Conservation (phyloP, 441 rosid genomes). For the Bruguiera hainesii region DNA sequence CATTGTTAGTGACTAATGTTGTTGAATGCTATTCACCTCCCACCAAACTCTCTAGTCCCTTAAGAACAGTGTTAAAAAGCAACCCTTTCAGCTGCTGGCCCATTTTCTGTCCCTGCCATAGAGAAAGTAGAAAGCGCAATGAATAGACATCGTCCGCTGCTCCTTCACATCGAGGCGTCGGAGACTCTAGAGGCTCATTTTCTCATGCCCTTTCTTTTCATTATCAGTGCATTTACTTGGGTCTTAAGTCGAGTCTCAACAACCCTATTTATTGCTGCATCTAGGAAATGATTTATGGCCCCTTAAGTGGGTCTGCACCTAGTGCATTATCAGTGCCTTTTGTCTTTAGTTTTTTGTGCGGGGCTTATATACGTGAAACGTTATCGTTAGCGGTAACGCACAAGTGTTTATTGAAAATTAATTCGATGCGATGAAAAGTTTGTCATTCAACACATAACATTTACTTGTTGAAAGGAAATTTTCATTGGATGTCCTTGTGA, state of each 20-base stretch:
- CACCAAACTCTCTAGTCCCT: constrained; percentile 12
- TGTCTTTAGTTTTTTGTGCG: neutral
- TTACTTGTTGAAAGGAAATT: no score
- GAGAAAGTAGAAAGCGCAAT: neutral
- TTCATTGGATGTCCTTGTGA: no score
- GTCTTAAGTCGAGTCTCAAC: constrained; percentile 4
- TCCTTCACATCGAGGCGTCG: constrained; percentile 12
- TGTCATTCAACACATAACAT: no score
- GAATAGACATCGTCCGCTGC: constrained; percentile 9
- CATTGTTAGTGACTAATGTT: neutral
- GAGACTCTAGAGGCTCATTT: neutral
- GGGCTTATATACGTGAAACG: no score
- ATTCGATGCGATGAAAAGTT: no score
- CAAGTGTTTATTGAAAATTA: no score
- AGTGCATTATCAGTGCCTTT: neutral
- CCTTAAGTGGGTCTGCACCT: neutral
- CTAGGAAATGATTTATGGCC: neutral
- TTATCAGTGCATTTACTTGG: neutral
- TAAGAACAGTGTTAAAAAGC: neutral
- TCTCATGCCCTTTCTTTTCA: neutral
- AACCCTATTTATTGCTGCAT: neutral
- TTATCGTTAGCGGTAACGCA: no score
- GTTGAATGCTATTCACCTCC: constrained; percentile 12
- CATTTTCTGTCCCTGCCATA: neutral
- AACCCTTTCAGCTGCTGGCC: neutral